Evolutionary conservation across 2,329 filamentous ascomycete genomes (phyloP), one percentile per base, ranked within the genome.

Genomic region (Claviceps monticola): DNA sequence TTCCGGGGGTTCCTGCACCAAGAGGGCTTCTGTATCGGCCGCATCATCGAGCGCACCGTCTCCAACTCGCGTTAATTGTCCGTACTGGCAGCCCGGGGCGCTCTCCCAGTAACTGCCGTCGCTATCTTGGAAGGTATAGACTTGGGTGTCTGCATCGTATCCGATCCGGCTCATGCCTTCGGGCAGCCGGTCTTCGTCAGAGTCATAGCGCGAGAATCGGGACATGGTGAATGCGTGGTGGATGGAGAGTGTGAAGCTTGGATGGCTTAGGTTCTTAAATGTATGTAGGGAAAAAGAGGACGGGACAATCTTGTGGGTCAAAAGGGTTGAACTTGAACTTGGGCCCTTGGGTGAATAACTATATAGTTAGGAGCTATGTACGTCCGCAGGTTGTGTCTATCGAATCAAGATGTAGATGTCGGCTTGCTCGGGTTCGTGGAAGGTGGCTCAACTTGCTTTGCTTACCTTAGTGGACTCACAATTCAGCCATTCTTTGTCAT

Each of bases 121-220:
- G 23, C 61, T 53, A 51, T 76, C 74, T 51, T 68, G 68, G 62
- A 73, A 79, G 19, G 72, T 76, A 63, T 79, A 79, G 50, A 67
- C 64, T 57, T 76, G 69, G 1, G 68, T 72, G 61, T 79, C 75
- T 51, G 75, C 74, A 55, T 80, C 76, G 65, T 80, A 80, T 56
- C 74, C 75, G 29, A 76, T 66, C 52, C 76, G 71, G 43, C 66
- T 61, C 71, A 80, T 76, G 62, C 76, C 76, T 42, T 73, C 67
- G 2, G 77, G 76, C 16, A 80, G 71, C 44, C 76, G 74, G 52
- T 74, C 68, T 21, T 72, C 68, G 56, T 79, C 76, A 5, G 67
- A 64, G 51, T 74, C 71, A 59, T 70, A 69, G 51, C 62, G 64
- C 19, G 70, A 68, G 57, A 64, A 71, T 54, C 68, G 69, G 53